A percentile compares a stretch with the other conserved stretches of the same genome.
Evolutionary conservation across 2,329 filamentous ascomycete genomes (phyloP).

Genomic region (Cordyceps cicadae): DNA sequence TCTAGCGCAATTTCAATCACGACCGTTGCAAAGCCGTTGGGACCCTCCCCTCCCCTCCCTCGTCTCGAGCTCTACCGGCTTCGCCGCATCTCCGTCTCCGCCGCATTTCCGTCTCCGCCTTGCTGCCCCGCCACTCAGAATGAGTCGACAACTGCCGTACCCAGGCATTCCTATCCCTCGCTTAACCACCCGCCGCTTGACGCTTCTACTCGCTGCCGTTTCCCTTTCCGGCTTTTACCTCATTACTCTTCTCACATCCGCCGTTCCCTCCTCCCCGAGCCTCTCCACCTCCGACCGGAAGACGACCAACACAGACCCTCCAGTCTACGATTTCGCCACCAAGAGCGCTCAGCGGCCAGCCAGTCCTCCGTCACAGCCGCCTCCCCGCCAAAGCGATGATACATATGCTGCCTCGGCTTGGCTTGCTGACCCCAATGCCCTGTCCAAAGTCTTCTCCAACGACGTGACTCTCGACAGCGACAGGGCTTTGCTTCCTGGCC

Average conservation of each 20-base stretch:
- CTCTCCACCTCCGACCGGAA: slow-evolving; percentile 44
- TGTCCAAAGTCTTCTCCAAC: slow-evolving; percentile 75
- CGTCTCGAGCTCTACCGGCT: neutral
- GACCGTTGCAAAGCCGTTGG: neutral
- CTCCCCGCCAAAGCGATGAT: slow-evolving; percentile 68
- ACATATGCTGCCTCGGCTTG: slow-evolving; percentile 71
- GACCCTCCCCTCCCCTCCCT: neutral
- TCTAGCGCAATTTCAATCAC: neutral
- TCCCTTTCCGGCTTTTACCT: slow-evolving; percentile 47
- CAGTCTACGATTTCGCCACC: slow-evolving; percentile 30
- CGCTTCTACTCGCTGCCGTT: slow-evolving; percentile 41
- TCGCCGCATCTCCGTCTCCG: neutral
- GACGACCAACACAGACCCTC: slow-evolving; percentile 36
- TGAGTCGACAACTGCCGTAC: slow-evolving; percentile 26
- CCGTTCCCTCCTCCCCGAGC: slow-evolving; percentile 39
- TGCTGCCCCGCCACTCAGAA: slow-evolving; percentile 10
- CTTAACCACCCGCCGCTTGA: slow-evolving; percentile 44
- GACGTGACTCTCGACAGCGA: slow-evolving; percentile 72
- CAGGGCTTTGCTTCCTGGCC: slow-evolving; percentile 71
- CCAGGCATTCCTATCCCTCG: slow-evolving; percentile 43
- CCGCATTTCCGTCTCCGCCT: neutral
- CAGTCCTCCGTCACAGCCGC: slow-evolving; percentile 59
- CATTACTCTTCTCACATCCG: slow-evolving; percentile 42
- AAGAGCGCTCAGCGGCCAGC: slow-evolving; percentile 57
- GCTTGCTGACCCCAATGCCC: slow-evolving; percentile 86